Percentiles rank a stretch among this genome's conserved stretches.
Conservation (phyloP, 495 filamentous ascomycete species). For the Talaromyces nanjingensis region DNA sequence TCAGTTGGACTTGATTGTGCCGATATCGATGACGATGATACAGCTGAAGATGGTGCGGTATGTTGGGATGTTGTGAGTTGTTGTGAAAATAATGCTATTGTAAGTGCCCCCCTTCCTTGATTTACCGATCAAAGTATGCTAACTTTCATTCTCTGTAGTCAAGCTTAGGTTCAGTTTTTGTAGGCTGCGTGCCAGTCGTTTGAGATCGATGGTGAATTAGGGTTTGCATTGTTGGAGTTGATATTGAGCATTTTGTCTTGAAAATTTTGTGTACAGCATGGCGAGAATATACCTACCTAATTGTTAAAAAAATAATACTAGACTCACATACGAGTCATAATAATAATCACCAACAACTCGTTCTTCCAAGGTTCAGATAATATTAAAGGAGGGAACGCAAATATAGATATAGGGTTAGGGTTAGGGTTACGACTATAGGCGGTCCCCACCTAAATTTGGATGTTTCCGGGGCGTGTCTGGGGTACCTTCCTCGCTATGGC, state of each 20-base stretch:
- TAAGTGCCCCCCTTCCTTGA: neutral
- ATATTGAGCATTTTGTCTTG: neutral
- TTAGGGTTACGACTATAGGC: neutral
- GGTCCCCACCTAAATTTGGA: neutral
- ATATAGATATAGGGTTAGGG: neutral
- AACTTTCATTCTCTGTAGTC: neutral
- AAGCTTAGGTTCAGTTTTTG: neutral
- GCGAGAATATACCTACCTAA: neutral
- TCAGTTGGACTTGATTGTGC: neutral
- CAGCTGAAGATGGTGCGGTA: neutral
- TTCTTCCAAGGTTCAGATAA: too few species aligned
- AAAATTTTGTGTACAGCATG: neutral
- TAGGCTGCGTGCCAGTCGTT: slow-evolving; percentile 3
- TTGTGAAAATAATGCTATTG: neutral
- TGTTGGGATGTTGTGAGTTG: slow-evolving; percentile 7
- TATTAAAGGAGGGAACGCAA: too few species aligned
- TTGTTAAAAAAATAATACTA: neutral
- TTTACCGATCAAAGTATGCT: neutral
- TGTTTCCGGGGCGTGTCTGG: neutral
- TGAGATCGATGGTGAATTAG: neutral
- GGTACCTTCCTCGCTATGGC: neutral
- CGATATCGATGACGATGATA: slow-evolving; percentile 1
- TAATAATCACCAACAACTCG: neutral
- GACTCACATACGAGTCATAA: neutral
- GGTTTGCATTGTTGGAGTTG: slow-evolving; percentile 2